Conservation (phyloP, 2,329 filamentous ascomycete genomes). For the Xylariaceae sp. region DNA sequence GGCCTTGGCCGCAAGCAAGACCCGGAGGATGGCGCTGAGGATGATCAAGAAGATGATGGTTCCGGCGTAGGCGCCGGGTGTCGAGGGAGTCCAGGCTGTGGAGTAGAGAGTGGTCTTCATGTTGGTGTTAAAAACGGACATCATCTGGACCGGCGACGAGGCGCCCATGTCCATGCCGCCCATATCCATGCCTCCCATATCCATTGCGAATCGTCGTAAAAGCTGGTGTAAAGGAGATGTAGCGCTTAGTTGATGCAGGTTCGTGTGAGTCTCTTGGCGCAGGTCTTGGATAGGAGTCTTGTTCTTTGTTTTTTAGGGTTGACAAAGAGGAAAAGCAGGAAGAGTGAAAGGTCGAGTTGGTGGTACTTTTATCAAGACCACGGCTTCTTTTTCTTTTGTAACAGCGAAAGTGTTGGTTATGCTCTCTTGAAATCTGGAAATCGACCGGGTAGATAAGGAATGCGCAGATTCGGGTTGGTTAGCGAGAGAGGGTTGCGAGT, state of each 20-base stretch:
- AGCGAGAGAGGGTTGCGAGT: too few species aligned
- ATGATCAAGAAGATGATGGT: conserved; percentile 88
- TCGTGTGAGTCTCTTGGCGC: too few species aligned
- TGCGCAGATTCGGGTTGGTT: too few species aligned
- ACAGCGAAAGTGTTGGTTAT: too few species aligned
- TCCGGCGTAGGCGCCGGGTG: conserved; percentile 68
- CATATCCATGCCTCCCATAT: conserved; percentile 23
- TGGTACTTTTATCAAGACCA: too few species aligned
- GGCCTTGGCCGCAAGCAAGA: conserved; percentile 65
- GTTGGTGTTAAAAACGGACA: conserved; percentile 55
- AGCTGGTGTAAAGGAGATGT: not conserved
- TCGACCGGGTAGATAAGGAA: too few species aligned
- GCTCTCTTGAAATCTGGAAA: too few species aligned
- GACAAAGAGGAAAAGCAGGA: too few species aligned
- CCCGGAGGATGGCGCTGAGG: conserved; percentile 64
- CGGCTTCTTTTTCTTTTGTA: too few species aligned
- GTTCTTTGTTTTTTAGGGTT: too few species aligned
- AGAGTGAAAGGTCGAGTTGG: too few species aligned
- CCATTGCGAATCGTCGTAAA: not conserved
- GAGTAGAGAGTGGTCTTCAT: conserved; percentile 52
- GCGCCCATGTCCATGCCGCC: conserved; percentile 29
- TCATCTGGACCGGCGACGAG: conserved; percentile 14
- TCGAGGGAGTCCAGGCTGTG: conserved; percentile 65
- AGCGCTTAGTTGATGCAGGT: too few species aligned
- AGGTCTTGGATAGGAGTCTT: not conserved